Evolutionary conservation across 805 yeast genomes (phyloP).

Genomic region (Groenewaldozyma salmanticensis): DNA sequence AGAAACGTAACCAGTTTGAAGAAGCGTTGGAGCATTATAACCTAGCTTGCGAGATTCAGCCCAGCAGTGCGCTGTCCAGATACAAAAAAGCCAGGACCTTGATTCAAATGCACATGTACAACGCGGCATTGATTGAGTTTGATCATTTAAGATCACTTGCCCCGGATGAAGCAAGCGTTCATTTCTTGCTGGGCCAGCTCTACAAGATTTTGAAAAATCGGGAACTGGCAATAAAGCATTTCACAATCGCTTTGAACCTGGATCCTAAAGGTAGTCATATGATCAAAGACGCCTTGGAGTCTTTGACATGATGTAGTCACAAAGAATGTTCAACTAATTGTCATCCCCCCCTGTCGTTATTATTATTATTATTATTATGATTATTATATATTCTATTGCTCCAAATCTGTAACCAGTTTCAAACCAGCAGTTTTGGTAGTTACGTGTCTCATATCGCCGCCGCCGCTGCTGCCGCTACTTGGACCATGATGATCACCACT

Average conservation of each 20-base stretch:
- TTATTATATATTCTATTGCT: background rate
- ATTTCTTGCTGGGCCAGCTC: slow-evolving; percentile 77
- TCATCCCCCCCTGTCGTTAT: background rate
- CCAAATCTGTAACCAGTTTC: slow-evolving; percentile 16
- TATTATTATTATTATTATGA: background rate
- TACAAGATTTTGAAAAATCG: slow-evolving; percentile 68
- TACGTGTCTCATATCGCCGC: slow-evolving; percentile 13
- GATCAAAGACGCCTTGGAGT: slow-evolving; percentile 77
- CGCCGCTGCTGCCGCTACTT: too few relatives aligned
- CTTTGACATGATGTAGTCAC: slow-evolving; percentile 1
- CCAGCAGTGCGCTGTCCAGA: slow-evolving; percentile 73
- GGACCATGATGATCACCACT: too few relatives aligned
- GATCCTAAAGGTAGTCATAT: slow-evolving; percentile 90
- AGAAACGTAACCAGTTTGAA: slow-evolving; percentile 55
- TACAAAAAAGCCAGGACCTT: slow-evolving; percentile 82
- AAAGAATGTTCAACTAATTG: background rate
- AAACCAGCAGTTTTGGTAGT: slow-evolving; percentile 19
- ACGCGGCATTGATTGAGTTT: slow-evolving; percentile 64
- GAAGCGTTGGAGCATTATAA: slow-evolving; percentile 76
- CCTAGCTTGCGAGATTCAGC: slow-evolving; percentile 75
- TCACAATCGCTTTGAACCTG: slow-evolving; percentile 78
- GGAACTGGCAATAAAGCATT: slow-evolving; percentile 71
- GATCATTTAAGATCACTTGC: slow-evolving; percentile 65
- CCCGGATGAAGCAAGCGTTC: slow-evolving; percentile 93
- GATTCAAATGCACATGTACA: slow-evolving; percentile 59